Evolutionary conservation across 805 yeast genomes (phyloP), one percentile per base, ranked within the genome.

Genomic region (Starmerella etchellsii): DNA sequence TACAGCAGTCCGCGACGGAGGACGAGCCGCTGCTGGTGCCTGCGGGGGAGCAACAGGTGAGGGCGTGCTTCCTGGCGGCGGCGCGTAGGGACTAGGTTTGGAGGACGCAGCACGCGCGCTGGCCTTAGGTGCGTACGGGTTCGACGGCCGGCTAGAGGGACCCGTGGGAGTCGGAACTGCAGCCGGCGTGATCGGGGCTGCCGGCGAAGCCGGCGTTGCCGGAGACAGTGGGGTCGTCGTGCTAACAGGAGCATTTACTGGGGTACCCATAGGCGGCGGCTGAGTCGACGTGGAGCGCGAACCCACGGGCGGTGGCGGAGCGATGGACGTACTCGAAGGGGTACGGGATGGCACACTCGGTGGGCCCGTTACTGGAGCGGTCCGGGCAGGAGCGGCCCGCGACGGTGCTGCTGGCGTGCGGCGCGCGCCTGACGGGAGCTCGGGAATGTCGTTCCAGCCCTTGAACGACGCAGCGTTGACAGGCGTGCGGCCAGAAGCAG

Each of bases 141-240:
- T 59, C 38, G 54, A 44, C 18, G 62, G 48, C 16, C 54, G 38
- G 19, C 48, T 35, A n/a, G 40, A 23, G 15, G 45, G 36, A 35
- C 48, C 28, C 33, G 44, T 47, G 19, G 42, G 42, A 35, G 68
- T 68, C 60, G 69, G 69, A 9, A 67, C 61, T 10, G 71, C 67
- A 37, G 84, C 83, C 45, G 78, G 61, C 54, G 76, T 82, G 15
- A 45, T 40, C 7, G 42, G 36, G 4, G 59, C 44, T 5, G 53
- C 48, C 4, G 55, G 43, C 13, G 42, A 43, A 14, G 54, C 52
- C 30, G 58, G 57, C 34, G 60, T 60, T 13, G 57, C 31, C 20
- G 37, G 38, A 11, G 49, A 52, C 28, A 52, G 52, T 24, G 15
- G 28, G 21, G 24, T 20, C 39, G 33, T 3, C 34, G 8, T 18